Evolutionary conservation across 208 protist genomes (phyloP).

Genomic region (Naegleria fowleri): DNA sequence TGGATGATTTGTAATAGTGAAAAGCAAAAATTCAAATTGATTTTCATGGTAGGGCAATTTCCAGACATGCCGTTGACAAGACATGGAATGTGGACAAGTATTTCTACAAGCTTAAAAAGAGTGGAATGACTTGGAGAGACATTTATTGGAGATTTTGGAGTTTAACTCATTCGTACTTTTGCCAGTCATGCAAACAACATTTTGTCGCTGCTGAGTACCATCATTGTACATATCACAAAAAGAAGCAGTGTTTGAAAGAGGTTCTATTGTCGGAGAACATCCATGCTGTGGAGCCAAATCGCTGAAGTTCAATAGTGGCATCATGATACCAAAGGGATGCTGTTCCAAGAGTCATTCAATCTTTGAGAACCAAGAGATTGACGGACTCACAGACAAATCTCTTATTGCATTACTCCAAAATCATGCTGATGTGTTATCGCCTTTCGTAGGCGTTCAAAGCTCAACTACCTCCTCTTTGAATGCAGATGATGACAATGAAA

Average conservation of each 20-base stretch:
- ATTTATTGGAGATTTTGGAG: conserved; percentile 45
- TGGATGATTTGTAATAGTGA: conserved; percentile 36
- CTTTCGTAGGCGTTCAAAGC: not conserved
- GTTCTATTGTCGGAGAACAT: conserved; percentile 33
- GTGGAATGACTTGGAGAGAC: conserved; percentile 38
- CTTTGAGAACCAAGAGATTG: not conserved
- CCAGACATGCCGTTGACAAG: conserved; percentile 32
- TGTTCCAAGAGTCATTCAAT: not conserved
- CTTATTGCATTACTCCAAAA: not conserved
- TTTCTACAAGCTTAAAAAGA: conserved; percentile 32
- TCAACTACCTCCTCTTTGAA: not conserved
- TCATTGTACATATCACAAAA: conserved; percentile 38
- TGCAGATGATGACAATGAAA: not conserved
- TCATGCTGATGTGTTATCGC: not conserved
- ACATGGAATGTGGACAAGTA: conserved; percentile 37
- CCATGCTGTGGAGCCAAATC: conserved; percentile 37
- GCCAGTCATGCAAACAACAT: conserved; percentile 27
- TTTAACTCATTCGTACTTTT: conserved; percentile 30
- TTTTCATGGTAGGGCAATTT: conserved; percentile 41
- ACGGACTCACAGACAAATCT: not conserved
- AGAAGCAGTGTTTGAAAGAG: conserved; percentile 27
- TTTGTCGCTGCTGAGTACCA: conserved; percentile 32
- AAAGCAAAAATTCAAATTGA: conserved; percentile 38
- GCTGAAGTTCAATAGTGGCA: conserved; percentile 28
- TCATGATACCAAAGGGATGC: not conserved